A percentile compares a stretch with the other conserved stretches of the same genome.
These are phyloP conservation scores for Neobulgaria alba DNA, from an alignment of 2,329 filamentous ascomycete species.

Conservation along the genomic window DNA sequence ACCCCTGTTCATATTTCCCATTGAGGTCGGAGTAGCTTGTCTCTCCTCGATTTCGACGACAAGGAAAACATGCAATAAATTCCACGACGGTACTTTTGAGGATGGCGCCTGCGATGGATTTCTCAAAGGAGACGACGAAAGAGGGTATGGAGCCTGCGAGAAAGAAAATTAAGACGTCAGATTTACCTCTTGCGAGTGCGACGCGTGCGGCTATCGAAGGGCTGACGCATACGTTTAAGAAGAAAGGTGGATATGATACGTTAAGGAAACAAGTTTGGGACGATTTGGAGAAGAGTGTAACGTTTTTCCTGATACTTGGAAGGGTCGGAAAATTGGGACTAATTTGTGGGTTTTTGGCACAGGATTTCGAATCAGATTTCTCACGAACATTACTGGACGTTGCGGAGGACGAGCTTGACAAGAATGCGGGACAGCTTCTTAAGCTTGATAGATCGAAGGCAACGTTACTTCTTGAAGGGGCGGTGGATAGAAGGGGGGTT, in stretches of 20 bases:
- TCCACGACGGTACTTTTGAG: too few species aligned
- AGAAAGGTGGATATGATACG: constrained; percentile 74
- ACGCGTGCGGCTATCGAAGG: constrained; percentile 66
- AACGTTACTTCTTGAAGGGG: constrained; percentile 67
- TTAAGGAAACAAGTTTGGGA: constrained; percentile 71
- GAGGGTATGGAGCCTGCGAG: constrained; percentile 13
- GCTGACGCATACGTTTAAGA: constrained; percentile 74
- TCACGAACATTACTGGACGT: constrained; percentile 59
- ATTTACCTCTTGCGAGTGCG: constrained; percentile 65
- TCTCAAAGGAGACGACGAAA: constrained; percentile 15
- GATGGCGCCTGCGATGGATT: constrained; percentile 18
- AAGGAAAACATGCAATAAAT: too few species aligned
- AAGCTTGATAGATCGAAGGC: constrained; percentile 67
- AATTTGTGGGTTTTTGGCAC: neutral
- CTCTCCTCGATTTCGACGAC: too few species aligned
- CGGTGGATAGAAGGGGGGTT: constrained; percentile 65
- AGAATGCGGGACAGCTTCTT: constrained; percentile 62
- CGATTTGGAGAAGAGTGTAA: constrained; percentile 62
- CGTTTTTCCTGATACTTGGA: constrained; percentile 5
- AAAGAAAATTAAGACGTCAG: constrained; percentile 60
- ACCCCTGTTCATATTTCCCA: too few species aligned
- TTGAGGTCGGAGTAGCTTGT: too few species aligned
- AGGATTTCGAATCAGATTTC: constrained; percentile 65
- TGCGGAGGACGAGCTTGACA: constrained; percentile 65
- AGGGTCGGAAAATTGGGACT: neutral